Evolutionary conservation across 2,329 filamentous ascomycete genomes (phyloP).

Genomic region (Verticillium isaacii): DNA sequence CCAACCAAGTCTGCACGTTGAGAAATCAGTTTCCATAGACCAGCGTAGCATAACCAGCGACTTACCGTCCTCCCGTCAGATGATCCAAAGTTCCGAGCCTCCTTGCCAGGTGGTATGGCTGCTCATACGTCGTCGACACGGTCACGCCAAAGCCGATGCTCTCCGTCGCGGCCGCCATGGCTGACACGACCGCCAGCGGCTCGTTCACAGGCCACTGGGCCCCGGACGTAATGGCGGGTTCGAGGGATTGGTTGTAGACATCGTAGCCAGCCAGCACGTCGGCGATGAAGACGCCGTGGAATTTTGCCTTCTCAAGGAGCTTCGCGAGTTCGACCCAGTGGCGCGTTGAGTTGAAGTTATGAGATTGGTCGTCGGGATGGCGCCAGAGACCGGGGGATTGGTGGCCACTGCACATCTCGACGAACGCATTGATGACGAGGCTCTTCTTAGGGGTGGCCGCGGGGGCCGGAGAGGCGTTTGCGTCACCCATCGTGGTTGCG

Average conservation of each 20-base stretch:
- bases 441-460: slow-evolving; percentile 25
- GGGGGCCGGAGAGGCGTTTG: not conserved
- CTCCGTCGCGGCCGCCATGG: slow-evolving; percentile 66
- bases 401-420: slow-evolving; percentile 38
- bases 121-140: slow-evolving; percentile 65
- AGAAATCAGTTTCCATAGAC: not conserved
- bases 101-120: slow-evolving; percentile 64
- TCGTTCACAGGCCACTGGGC: slow-evolving; percentile 70
- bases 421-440: slow-evolving; percentile 38
- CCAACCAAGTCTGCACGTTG: slow-evolving; percentile 42
- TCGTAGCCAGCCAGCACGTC: slow-evolving; percentile 66
- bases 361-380: slow-evolving; percentile 60
- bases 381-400: slow-evolving; percentile 48
- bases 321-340: slow-evolving; percentile 59
- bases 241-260: slow-evolving; percentile 59
- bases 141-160: slow-evolving; percentile 68
- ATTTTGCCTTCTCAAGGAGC: slow-evolving; percentile 55
- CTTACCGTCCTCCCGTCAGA: slow-evolving; percentile 55
- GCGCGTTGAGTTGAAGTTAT: slow-evolving; percentile 53
- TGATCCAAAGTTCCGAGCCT: slow-evolving; percentile 65
- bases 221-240: slow-evolving; percentile 56
- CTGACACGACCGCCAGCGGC: slow-evolving; percentile 58
- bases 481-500: not conserved
- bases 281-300: slow-evolving; percentile 64
- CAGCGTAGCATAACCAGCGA: slow-evolving; percentile 1